Evolutionary conservation across 2,329 filamentous ascomycete genomes (phyloP), one percentile per base, ranked within the genome.

Genomic region (Epichloe scottii): DNA sequence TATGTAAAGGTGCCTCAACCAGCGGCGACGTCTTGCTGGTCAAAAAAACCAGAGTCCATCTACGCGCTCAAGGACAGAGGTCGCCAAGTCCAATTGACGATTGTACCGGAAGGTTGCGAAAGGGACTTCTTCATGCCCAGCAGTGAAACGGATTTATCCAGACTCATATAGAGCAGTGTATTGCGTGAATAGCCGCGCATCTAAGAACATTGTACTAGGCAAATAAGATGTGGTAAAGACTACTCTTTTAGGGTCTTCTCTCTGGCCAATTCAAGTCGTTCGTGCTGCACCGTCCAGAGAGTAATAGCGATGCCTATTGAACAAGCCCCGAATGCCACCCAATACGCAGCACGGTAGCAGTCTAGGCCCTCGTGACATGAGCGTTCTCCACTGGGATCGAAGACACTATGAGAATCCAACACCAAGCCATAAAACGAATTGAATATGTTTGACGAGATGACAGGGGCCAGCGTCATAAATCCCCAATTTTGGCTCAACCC

Each of bases 401-500:
- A 70, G 35, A 83, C 68, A 21, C 85, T 90, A 66, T 96, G 89
- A 8, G 71, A 70, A 64, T 98, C 93, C 59, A 89, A 94, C 0
- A 95, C 82, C 15, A 66, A 70, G 46, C 93, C 93, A 64, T 97
- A 98, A 52, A 93, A 81, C 1, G 96, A 70, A 63, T 97, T 98
- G 75, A 95, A 97, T 21, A 95, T 67, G 60, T 97, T 95, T 47
- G 89, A 90, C 8, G 84, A 89, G 30, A 95, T 68, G 3, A 95
- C 88, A 0, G 91, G 90, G 3, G 88, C 85, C 46, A 96, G 73
- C 0, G 89, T 96, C 82, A 98, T 94, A 59, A 86, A 85, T 14
- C 93, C 93, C 91, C 93, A 98, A 62, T 97, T 98, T 63, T 95
- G 88, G 51, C 85, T 89, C 45, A 98, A 74, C 1, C 90, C 91